Base-by-base conservation (phyloP, 441 rosid species). In the Biscutella laevigata region DNA sequence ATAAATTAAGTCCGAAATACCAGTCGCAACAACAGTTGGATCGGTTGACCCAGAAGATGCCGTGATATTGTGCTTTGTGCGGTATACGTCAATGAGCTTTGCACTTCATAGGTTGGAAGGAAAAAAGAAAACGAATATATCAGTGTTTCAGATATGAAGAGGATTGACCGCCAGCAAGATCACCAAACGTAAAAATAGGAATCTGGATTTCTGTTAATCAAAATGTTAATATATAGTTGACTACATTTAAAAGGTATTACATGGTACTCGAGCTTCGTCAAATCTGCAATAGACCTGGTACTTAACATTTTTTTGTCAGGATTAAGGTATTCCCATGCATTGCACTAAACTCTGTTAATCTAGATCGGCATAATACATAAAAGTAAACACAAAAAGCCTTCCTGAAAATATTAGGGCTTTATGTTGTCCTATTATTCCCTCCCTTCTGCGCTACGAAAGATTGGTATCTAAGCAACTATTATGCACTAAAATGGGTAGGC, bases 1-100 rank as follows among this genome's bases (percentile, higher is more conserved):
- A 69, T 89, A 89, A 36, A 89, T 68, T 54, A 94, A 81, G 66
- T 89, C 99, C 50, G 97, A 86, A 66, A 94, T 94, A 54, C 99
- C 99, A 51, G 91, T 84, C 29, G 96, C 94, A 40, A 92, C 95
- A 46, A 67, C 71, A 53, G 99, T 88, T 58, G 94, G 85, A 75
- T 94, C 99, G 57, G 62, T 82, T 71, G 82, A 66, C 59, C 96
- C 95, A 46, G 94, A 52, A 17, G 97, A 86, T 15, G 86, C 87
- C 74, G 75, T 86, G 67, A 94, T 94, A 61, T 89, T 94, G 70
- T 94, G 97, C 79, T 79, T 74, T n/a, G 85, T 80, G 17, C 97
- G 87, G 47, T 86, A 94, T 54, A 62, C 62, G 54, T 94, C 86
- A 70, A 94, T 84, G 60, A 94, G 96, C 68, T 94, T 94, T 41